Conservation (phyloP, 805 yeast genomes). For the Kodamaea leandrae region DNA sequence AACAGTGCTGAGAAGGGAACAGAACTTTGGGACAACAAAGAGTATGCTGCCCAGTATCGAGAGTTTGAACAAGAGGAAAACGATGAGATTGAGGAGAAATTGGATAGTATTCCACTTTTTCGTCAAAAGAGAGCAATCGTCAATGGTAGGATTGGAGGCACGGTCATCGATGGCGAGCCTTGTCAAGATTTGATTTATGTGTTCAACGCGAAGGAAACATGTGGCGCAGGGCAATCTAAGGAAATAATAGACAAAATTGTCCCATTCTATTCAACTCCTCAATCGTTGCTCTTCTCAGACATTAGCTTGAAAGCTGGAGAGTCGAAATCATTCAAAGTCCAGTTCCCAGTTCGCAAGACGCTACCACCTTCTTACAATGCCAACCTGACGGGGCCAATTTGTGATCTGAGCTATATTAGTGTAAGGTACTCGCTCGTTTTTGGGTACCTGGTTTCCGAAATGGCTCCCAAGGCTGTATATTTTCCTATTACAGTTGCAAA, state of each 20-base stretch:
- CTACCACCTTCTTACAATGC: constrained; percentile 43
- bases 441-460: constrained; percentile 22
- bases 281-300: constrained; percentile 37
- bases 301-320: constrained; percentile 19
- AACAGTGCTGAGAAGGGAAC: constrained; percentile 10
- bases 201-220: constrained; percentile 29
- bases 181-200: constrained; percentile 28
- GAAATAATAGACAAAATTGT: constrained; percentile 23
- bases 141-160: constrained; percentile 16
- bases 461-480: constrained; percentile 27
- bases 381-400: constrained; percentile 37
- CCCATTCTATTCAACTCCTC: constrained; percentile 42
- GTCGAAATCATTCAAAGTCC: constrained; percentile 19
- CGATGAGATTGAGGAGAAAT: constrained; percentile 19
- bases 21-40: constrained; percentile 33
- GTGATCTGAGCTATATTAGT: constrained; percentile 40
- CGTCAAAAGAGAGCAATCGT: constrained; percentile 21
- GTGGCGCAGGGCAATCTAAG: constrained; percentile 14
- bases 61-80: constrained; percentile 21
- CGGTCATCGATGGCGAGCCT: constrained; percentile 4
- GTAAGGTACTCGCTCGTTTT: constrained; percentile 36
- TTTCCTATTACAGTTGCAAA: constrained; percentile 32
- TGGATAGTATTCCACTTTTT: constrained; percentile 26
- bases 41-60: constrained; percentile 28
- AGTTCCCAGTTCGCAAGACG: constrained; percentile 14